A percentile compares a stretch with the other conserved stretches of the same genome.
phyloP scores from a whole-genome alignment of 129 eudicot species.

The Centaurea solstitialis region DNA sequence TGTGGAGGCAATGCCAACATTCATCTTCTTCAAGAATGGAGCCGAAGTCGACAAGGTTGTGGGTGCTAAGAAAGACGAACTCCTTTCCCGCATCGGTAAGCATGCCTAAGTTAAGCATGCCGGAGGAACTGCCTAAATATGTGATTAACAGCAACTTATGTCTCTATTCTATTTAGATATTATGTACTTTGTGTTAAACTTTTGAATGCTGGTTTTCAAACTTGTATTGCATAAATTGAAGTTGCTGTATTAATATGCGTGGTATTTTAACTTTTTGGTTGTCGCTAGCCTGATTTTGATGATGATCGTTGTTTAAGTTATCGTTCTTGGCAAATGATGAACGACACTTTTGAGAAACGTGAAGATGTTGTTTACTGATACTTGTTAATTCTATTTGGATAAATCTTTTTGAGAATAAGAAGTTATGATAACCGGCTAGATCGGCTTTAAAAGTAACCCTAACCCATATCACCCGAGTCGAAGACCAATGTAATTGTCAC shows the following conservation, averaged over 20 bases:
- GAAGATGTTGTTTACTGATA: too few relatives aligned
- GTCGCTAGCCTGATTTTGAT: not conserved
- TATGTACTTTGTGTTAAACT: slow-evolving; percentile 7
- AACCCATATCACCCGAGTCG: too few relatives aligned
- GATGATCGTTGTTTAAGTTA: not conserved
- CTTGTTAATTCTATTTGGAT: too few relatives aligned
- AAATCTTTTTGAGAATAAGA: too few relatives aligned
- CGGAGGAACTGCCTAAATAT: too few relatives aligned
- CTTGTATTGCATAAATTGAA: slow-evolving; percentile 31
- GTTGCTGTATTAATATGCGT: slow-evolving; percentile 21
- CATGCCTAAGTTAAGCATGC: too few relatives aligned
- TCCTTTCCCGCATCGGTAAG: slow-evolving; percentile 32
- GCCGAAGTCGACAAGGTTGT: slow-evolving; percentile 59
- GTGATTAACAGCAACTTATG: slow-evolving; percentile 16
- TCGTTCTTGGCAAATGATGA: not conserved
- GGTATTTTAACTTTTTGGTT: not conserved
- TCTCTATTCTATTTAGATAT: not conserved
- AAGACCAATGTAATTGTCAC: too few relatives aligned
- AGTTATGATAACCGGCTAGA: too few relatives aligned
- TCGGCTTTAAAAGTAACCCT: too few relatives aligned
- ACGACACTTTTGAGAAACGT: too few relatives aligned
- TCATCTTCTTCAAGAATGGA: slow-evolving; percentile 67
- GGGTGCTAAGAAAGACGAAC: slow-evolving; percentile 71
- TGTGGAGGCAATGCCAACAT: slow-evolving; percentile 89
- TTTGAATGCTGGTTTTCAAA: slow-evolving; percentile 4